Percentiles rank a stretch among this genome's conserved stretches.
These are phyloP conservation scores for Trichoderma erinaceum DNA, from an alignment of 495 filamentous ascomycete species.

Conservation along the genomic window DNA sequence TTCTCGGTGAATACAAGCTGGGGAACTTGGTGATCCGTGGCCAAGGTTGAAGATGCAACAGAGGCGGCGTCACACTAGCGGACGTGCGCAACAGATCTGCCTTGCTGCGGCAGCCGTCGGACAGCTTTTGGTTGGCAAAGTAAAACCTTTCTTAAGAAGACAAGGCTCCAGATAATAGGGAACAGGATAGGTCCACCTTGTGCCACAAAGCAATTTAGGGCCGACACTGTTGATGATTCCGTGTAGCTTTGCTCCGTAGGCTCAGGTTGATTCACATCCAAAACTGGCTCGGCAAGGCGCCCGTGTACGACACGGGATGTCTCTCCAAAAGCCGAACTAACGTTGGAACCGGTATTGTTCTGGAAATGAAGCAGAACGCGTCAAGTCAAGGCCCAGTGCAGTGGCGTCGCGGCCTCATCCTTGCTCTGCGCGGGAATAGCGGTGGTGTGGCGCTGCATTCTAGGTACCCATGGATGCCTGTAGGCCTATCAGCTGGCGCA, in stretches of 20 bases:
- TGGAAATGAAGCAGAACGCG: slow-evolving; percentile 10
- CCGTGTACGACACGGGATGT: neutral
- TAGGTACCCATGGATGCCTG: neutral
- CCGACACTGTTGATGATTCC: neutral
- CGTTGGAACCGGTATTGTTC: neutral
- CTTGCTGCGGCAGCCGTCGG: neutral
- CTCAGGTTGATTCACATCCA: slow-evolving; percentile 2
- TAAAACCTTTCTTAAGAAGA: neutral
- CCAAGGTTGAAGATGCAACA: neutral
- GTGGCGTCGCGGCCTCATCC: slow-evolving; percentile 5
- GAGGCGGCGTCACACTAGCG: neutral
- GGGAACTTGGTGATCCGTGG: neutral
- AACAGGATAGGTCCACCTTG: neutral
- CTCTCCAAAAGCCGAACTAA: neutral
- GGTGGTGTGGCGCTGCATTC: neutral
- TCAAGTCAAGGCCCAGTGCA: neutral
- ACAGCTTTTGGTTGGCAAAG: neutral
- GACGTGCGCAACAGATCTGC: neutral
- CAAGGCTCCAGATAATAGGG: neutral
- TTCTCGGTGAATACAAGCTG: slow-evolving; percentile 14
- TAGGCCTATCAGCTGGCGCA: no score
- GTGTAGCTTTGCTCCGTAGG: neutral
- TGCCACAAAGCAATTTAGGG: neutral
- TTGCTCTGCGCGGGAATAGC: neutral
- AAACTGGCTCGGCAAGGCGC: neutral